Base-by-base conservation (phyloP, 176 grass and related monocot species). In the Secale cereale region DNA sequence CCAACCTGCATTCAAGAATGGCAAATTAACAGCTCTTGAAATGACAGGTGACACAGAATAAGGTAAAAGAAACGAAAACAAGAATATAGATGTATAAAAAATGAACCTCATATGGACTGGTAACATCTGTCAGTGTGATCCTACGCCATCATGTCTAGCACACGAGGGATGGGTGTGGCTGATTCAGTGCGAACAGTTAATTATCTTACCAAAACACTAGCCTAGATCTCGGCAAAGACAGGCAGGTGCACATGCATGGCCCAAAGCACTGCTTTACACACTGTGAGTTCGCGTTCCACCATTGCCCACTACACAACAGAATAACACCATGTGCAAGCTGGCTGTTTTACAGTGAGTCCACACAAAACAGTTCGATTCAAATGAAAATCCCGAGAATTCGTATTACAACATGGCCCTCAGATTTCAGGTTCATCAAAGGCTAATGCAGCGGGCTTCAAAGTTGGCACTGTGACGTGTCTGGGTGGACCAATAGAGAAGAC, bases 401-500 rank as follows among this genome's bases (percentile, higher is more conserved):
- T 19, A 17, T 29, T 48, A 16, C 7, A 19, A 45, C 28, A 75
- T 50, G 72, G 26, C 43, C 45, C 45, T 76, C 45, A 76, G 72
- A 76, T 31, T 76, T 76, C 17, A 22, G 30, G 82, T 43, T 62
- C 72, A 57, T 65, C 64, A 17, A 16, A 82, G 31, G 73, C 26
- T 71, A 65, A 73, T 65, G 73, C 65, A 41, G 73, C 7, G 5
- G 52, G 41, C 65, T 78, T 59, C 79, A 59, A 74, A 48, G 57
- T 74, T 90, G 84, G 88, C 57, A 90, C 79, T 56, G 5, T 35
- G 27, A 67, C 26, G 40, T 19, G 57, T 78, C 43, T 62, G 4
- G 12, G 60, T 52, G 57, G 37, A 71, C 32, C 4, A 8, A 60
- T 3, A 35, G 22, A 10, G 9, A n/a, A 25, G 40, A 65, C 4